Percentiles rank a stretch among this genome's conserved stretches.
phyloP scores from a whole-genome alignment of 2,329 filamentous ascomycete genomes.

The Chaetomium sp. region DNA sequence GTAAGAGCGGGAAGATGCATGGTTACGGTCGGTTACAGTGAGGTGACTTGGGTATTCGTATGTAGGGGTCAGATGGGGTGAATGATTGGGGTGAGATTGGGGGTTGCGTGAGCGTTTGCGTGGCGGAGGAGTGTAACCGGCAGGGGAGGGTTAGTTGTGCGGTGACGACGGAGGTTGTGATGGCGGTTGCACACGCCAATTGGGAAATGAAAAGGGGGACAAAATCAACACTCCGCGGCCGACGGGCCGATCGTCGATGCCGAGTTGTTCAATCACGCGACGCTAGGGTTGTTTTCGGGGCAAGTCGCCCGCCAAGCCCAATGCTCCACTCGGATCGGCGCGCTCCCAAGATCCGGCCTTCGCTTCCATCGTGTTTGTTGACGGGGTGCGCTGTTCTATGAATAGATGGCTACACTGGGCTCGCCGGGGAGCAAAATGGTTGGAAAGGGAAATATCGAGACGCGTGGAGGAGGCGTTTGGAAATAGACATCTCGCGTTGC shows the following conservation, averaged over 20 bases:
- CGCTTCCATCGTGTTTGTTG: background rate
- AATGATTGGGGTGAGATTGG: background rate
- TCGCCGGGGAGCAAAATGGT: too few relatives aligned
- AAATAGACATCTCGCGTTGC: too few relatives aligned
- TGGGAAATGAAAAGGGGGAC: too few relatives aligned
- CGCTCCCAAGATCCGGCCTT: background rate
- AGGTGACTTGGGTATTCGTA: background rate
- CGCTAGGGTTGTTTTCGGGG: background rate
- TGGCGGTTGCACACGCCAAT: background rate
- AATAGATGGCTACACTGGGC: too few relatives aligned
- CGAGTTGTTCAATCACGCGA: background rate
- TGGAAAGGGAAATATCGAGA: too few relatives aligned
- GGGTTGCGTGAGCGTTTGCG: background rate
- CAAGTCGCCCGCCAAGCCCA: background rate
- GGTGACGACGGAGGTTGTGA: background rate
- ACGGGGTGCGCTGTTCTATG: too few relatives aligned
- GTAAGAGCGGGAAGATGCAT: constrained; percentile 10
- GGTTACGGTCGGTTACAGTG: background rate
- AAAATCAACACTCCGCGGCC: too few relatives aligned
- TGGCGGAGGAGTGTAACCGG: too few relatives aligned
- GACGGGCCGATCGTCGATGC: background rate
- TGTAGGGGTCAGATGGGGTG: background rate
- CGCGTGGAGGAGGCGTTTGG: too few relatives aligned
- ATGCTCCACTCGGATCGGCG: background rate
- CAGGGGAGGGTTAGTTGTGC: background rate